Evolutionary conservation across 257 asterid species (phyloP).

Genomic region (Catharanthus roseus): DNA sequence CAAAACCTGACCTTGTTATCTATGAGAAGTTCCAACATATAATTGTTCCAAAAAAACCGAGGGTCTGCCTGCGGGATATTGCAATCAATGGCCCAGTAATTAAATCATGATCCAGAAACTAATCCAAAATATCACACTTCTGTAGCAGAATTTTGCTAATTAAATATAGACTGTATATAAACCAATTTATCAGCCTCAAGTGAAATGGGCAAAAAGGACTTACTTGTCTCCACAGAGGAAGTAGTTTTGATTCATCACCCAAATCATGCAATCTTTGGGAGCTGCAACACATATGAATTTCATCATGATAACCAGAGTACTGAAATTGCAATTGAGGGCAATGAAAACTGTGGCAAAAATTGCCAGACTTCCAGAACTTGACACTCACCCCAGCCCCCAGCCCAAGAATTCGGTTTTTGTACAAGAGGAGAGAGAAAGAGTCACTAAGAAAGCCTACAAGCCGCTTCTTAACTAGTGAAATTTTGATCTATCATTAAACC

Average conservation of each 20-base stretch:
- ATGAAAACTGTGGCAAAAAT: neutral
- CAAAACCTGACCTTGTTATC: conserved; percentile 66
- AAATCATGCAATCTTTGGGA: conserved; percentile 72
- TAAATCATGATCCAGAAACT: conserved; percentile 9
- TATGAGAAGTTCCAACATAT: conserved; percentile 75
- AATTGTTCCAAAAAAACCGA: conserved; percentile 87
- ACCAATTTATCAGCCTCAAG: neutral
- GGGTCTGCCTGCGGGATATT: conserved; percentile 71
- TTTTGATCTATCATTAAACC: neutral
- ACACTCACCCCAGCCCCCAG: neutral
- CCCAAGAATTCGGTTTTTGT: no score
- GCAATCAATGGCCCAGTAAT: conserved; percentile 16
- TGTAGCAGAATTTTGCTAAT: neutral
- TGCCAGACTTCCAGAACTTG: neutral
- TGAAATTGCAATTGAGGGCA: neutral
- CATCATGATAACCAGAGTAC: neutral
- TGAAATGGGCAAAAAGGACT: conserved; percentile 9
- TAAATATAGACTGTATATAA: neutral
- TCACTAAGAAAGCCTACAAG: neutral
- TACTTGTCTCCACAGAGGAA: conserved; percentile 99
- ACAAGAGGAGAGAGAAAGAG: neutral
- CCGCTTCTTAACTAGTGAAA: neutral
- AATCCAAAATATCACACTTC: neutral
- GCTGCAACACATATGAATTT: conserved; percentile 37
- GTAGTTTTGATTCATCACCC: conserved; percentile 87